Evolutionary conservation across 805 yeast genomes (phyloP).

Genomic region (Metschnikowia hibisci): DNA sequence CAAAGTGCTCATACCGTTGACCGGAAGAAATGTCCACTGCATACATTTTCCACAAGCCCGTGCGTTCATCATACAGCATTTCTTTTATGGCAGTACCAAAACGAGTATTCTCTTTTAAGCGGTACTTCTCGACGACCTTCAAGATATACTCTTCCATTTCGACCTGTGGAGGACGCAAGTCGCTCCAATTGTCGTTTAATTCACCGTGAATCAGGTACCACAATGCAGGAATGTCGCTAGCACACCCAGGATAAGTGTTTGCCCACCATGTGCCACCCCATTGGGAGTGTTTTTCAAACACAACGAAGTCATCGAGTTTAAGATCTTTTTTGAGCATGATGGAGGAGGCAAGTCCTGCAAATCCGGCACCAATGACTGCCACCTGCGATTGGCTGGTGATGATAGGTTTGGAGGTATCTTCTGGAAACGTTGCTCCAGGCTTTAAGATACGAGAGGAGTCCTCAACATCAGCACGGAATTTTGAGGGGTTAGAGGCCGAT

Average conservation of each 20-base stretch:
- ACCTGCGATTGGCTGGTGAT: constrained; percentile 26
- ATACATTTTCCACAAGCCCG: constrained; percentile 27
- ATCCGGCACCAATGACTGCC: constrained; percentile 40
- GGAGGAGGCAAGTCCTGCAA: constrained; percentile 35
- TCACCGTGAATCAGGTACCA: constrained; percentile 37
- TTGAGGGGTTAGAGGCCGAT: constrained; percentile 31
- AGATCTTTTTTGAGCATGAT: constrained; percentile 24
- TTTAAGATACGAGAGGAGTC: constrained; percentile 28
- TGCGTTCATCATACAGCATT: constrained; percentile 22
- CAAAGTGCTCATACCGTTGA: constrained; percentile 27
- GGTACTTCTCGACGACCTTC: constrained; percentile 28
- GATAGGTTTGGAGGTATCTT: constrained; percentile 16
- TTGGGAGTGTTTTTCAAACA: constrained; percentile 37
- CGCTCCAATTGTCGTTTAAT: constrained; percentile 35
- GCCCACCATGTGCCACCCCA: constrained; percentile 47
- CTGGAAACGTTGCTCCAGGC: constrained; percentile 17
- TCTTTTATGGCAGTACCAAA: constrained; percentile 22
- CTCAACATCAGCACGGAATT: constrained; percentile 26
- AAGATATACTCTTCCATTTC: constrained; percentile 41
- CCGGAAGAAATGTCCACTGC: constrained; percentile 29
- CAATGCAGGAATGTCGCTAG: constrained; percentile 42
- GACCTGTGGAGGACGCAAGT: constrained; percentile 38
- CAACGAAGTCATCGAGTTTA: constrained; percentile 27
- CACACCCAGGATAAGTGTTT: constrained; percentile 43
- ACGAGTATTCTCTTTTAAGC: constrained; percentile 21